Conservation (phyloP, 306 rosid genomes). For the Datisca glomerata region DNA sequence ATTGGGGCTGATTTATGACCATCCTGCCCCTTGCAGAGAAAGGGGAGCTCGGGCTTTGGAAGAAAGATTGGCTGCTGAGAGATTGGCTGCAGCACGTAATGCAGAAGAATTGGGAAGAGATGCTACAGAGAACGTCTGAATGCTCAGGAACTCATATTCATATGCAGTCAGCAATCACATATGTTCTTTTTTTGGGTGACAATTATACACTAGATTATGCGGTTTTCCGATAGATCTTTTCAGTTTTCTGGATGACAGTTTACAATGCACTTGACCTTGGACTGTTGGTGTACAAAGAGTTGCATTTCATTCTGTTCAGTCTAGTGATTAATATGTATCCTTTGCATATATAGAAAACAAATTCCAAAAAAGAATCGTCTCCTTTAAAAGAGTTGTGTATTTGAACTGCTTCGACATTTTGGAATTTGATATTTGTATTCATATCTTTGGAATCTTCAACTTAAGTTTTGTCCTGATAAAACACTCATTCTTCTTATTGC, state of each 20-base stretch:
- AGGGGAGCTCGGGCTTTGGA: constrained; percentile 94
- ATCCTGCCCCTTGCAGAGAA: constrained; percentile 39
- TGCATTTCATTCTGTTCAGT: constrained; percentile 7
- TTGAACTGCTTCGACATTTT: neutral
- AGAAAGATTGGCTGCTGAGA: constrained; percentile 83
- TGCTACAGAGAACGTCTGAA: constrained; percentile 46
- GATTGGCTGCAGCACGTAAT: constrained; percentile 38
- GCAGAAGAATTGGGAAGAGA: constrained; percentile 38
- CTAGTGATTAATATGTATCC: constrained; percentile 7
- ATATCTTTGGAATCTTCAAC: too few species aligned
- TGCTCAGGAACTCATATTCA: too few species aligned
- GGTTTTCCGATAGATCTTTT: constrained; percentile 5
- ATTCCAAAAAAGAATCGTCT: neutral
- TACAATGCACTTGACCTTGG: constrained; percentile 22
- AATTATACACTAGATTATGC: constrained; percentile 19
- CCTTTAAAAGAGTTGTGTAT: too few species aligned
- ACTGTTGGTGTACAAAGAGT: constrained; percentile 10
- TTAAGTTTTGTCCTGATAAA: too few species aligned
- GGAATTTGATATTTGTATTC: neutral
- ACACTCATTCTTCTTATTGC: too few species aligned
- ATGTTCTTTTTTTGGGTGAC: constrained; percentile 7
- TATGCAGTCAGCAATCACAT: constrained; percentile 8
- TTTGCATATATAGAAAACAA: constrained; percentile 5
- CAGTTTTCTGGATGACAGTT: constrained; percentile 6
- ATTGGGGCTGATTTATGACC: constrained; percentile 10